These are phyloP conservation scores for Mortierella sp. DNA, from an alignment of 371 early-diverging fungal species.

Conservation along the genomic window DNA sequence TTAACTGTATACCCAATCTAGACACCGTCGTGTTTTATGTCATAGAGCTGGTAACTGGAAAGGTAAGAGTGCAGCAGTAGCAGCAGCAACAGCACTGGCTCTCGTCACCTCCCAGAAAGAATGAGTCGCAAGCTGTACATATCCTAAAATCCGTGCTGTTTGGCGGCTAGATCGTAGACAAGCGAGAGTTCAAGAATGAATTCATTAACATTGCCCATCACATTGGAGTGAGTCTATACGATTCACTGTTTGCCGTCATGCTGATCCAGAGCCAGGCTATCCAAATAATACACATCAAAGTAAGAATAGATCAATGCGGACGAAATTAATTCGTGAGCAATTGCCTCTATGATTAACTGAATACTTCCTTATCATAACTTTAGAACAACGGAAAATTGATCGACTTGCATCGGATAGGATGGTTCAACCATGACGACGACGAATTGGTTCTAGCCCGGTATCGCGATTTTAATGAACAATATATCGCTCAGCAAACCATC, in stretches of 20 bases:
- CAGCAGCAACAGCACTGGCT: background rate
- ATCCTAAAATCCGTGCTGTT: background rate
- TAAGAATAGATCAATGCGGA: slow-evolving; percentile 30
- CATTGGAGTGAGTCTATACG: slow-evolving; percentile 70
- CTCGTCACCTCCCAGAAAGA: background rate
- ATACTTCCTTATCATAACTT: background rate
- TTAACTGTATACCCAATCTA: slow-evolving; percentile 57
- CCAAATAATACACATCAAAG: slow-evolving; percentile 69
- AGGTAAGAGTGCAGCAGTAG: slow-evolving; percentile 41
- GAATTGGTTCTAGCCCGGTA: slow-evolving; percentile 60
- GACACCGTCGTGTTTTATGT: slow-evolving; percentile 71
- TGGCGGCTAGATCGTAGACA: slow-evolving; percentile 60
- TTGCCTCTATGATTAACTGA: background rate
- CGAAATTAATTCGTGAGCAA: slow-evolving; percentile 4
- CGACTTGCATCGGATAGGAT: slow-evolving; percentile 67
- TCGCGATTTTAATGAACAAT: slow-evolving; percentile 60
- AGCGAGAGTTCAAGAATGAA: slow-evolving; percentile 63
- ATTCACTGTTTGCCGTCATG: slow-evolving; percentile 66
- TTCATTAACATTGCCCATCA: slow-evolving; percentile 70
- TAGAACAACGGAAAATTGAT: slow-evolving; percentile 67
- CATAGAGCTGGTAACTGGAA: slow-evolving; percentile 64
- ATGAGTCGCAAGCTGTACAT: background rate
- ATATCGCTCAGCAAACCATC: slow-evolving; percentile 34
- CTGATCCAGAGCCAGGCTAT: slow-evolving; percentile 74
- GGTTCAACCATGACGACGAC: slow-evolving; percentile 71